Conservation (phyloP, 2,329 filamentous ascomycete species). For the Cladosporium oxysporum region DNA sequence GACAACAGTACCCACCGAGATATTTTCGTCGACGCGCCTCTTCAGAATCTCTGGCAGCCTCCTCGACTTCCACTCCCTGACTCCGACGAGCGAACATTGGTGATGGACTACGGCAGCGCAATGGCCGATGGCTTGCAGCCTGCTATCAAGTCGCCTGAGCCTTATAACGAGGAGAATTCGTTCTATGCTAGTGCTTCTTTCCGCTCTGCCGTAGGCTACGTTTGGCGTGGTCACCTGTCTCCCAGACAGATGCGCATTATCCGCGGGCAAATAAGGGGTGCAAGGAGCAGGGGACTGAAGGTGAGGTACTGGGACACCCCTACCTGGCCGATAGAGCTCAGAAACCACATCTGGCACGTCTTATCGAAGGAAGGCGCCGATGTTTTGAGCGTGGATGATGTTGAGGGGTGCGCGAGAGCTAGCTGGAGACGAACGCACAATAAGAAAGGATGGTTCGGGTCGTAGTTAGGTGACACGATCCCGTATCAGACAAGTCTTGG, state of each 20-base stretch:
- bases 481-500: too few species aligned
- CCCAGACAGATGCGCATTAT: conserved; percentile 49
- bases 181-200: conserved; percentile 69
- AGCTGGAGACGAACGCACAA: conserved; percentile 48
- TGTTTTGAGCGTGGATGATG: conserved; percentile 60
- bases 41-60: conserved; percentile 48
- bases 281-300: conserved; percentile 55
- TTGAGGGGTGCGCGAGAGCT: conserved; percentile 49
- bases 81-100: conserved; percentile 4
- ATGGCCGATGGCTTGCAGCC: conserved; percentile 31
- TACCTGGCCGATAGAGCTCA: conserved; percentile 54
- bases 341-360: conserved; percentile 58
- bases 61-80: conserved; percentile 18
- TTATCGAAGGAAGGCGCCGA: conserved; percentile 57
- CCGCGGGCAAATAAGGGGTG: conserved; percentile 54
- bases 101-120: conserved; percentile 25
- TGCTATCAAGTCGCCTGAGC: conserved; percentile 40
- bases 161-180: conserved; percentile 59
- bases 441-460: neutral
- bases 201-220: conserved; percentile 50
- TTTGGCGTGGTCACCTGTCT: conserved; percentile 51
- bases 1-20: conserved; percentile 58
- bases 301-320: conserved; percentile 60
- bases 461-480: too few species aligned
- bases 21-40: conserved; percentile 63